These are phyloP conservation scores for Orbilia ellipsospora DNA, from an alignment of 2,329 filamentous ascomycete species.

Conservation along the genomic window DNA sequence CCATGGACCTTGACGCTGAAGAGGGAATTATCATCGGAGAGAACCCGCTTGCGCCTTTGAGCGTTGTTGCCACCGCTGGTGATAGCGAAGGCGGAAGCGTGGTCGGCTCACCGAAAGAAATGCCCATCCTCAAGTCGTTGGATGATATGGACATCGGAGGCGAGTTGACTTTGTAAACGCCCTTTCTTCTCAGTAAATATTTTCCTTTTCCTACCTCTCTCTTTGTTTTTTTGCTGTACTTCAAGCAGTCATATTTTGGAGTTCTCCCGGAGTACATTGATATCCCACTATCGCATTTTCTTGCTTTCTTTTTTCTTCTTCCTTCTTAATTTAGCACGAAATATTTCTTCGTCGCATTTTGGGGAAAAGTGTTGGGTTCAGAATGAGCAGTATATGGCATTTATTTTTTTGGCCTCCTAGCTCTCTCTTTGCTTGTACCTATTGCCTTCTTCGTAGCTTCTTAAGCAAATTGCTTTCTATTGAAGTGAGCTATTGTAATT, in stretches of 20 bases:
- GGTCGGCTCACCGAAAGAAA: conserved; percentile 24
- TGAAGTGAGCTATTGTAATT: neutral
- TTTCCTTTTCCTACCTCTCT: conserved; percentile 23
- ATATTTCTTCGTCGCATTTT: neutral
- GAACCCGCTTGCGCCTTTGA: conserved; percentile 32
- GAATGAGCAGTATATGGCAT: conserved; percentile 1
- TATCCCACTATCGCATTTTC: conserved; percentile 20
- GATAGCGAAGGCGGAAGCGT: conserved; percentile 31
- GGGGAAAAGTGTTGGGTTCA: conserved; percentile 1
- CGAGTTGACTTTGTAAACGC: conserved; percentile 2
- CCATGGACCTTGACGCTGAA: conserved; percentile 45
- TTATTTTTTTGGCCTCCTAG: neutral
- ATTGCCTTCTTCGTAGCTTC: neutral
- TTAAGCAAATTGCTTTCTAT: neutral
- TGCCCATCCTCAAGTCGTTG: conserved; percentile 37
- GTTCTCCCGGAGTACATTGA: conserved; percentile 11
- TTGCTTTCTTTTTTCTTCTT: neutral
- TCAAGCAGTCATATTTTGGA: conserved; percentile 29
- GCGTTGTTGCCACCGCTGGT: conserved; percentile 42
- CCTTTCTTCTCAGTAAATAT: conserved; percentile 6
- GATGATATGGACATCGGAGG: conserved; percentile 50
- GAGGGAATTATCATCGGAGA: conserved; percentile 16
- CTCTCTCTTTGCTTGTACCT: conserved; percentile 5
- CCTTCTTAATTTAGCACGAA: neutral
- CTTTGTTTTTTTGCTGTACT: conserved; percentile 4